These are phyloP conservation scores for Podila clonocystis DNA, from an alignment of 192 early-diverging fungal genomes.

Conservation along the genomic window DNA sequence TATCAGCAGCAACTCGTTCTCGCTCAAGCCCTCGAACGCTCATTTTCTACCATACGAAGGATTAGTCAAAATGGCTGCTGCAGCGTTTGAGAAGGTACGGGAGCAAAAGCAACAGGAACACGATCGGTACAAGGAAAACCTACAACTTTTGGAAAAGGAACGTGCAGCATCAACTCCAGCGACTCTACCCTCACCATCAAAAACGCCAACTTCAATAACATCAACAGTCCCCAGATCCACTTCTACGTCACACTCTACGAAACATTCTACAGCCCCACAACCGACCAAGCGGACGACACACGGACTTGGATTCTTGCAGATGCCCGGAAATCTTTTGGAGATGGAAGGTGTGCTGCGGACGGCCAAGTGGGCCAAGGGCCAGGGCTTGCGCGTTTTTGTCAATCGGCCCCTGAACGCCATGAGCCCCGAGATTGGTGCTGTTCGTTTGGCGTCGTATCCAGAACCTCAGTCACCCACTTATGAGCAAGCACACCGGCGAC, in stretches of 20 bases:
- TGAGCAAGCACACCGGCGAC: conserved; percentile 3
- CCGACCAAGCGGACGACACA: conserved; percentile 12
- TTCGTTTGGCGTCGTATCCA: conserved; percentile 50
- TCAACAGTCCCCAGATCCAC: not conserved
- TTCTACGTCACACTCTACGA: not conserved
- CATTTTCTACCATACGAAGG: conserved; percentile 53
- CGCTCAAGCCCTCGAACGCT: conserved; percentile 36
- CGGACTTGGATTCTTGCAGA: conserved; percentile 42
- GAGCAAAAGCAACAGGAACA: conserved; percentile 16
- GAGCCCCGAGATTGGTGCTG: conserved; percentile 19
- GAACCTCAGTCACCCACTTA: conserved; percentile 23
- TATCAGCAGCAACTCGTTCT: conserved; percentile 52
- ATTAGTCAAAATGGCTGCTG: conserved; percentile 37
- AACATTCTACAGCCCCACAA: not conserved
- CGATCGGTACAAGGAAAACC: not conserved
- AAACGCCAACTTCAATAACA: not conserved
- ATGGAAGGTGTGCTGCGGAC: conserved; percentile 41
- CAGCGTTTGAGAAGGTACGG: conserved; percentile 32
- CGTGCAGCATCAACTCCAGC: conserved; percentile 7
- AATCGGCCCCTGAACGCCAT: conserved; percentile 55
- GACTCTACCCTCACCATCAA: not conserved
- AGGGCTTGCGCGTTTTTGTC: conserved; percentile 48
- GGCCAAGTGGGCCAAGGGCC: conserved; percentile 52
- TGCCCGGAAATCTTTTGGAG: conserved; percentile 53
- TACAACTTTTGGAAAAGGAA: not conserved